Evolutionary conservation across 2,329 filamentous ascomycete species (phyloP), one percentile per base, ranked within the genome.

Genomic region (Verruconis gallopava): DNA sequence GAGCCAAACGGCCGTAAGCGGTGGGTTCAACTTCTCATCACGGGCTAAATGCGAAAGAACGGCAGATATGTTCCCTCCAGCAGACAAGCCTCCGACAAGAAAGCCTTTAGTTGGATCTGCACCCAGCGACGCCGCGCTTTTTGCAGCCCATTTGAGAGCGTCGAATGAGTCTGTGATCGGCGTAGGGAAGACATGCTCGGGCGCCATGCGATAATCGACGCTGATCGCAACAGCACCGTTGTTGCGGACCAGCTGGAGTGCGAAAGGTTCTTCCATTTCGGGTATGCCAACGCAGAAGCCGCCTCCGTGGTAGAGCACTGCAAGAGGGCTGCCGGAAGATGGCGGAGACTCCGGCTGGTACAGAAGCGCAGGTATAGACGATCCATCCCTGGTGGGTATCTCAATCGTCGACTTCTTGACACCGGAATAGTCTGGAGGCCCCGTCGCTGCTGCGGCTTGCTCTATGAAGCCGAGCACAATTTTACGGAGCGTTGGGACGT

Each of bases 51-150:
- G 65, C 3, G 57, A 52, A 2, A 63, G 47, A 1, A 62, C 57
- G 1, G 62, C 58, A 4, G 56, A 46, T 17, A 67, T 55, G 38
- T 63, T 63, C 11, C 56, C 65, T 13, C 66, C 66, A 3, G 70
- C 67, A 9, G 64, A 69, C 1, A 61, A 59, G 1, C 70, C 69
- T 13, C 67, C 67, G 11, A 71, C 44, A n/a, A 73, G 46, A 46
- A 73, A 71, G 0, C 67, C 69, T 11, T 56, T 55, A 4, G 54
- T 51, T 0, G 64, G 59, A 37, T 69, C 57, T 6, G 62, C 62
- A 5, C 57, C 59, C 3, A 69, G 48, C 2, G 54, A 42, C 15
- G 51, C 25, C 14, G 65, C 62, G 43, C 70, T 64, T 12, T 54
- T 46, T 11, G 58, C 59, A 25, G 55, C 53, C 50, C 48, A 40